A percentile compares a stretch with the other conserved stretches of the same genome.
Evolutionary conservation across 2,329 filamentous ascomycete genomes (phyloP).

Genomic region (Ophiostoma novo-ulmi): DNA sequence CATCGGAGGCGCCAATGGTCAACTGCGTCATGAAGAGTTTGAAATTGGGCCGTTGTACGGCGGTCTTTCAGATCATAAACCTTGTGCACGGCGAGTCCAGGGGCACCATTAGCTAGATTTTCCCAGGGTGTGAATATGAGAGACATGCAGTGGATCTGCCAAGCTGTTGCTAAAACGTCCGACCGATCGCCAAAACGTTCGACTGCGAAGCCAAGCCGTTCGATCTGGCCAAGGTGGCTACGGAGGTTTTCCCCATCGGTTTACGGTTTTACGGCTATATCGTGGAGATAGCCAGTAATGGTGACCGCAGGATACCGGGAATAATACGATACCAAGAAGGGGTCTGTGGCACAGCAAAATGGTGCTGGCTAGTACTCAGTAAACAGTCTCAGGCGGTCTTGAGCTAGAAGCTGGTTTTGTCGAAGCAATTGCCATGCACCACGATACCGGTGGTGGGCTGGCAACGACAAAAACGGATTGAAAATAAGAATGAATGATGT

Average conservation of each 20-base stretch:
- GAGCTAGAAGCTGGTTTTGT: neutral
- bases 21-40: neutral
- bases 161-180: constrained; percentile 10
- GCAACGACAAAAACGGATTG: neutral
- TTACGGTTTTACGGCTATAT: constrained; percentile 10
- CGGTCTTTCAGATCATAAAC: constrained; percentile 2
- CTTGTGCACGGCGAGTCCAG: neutral
- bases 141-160: constrained; percentile 3
- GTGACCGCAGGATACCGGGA: neutral
- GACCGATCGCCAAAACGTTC: constrained; percentile 14
- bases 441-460: too few species aligned
- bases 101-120: neutral
- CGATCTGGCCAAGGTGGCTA: neutral
- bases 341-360: neutral
- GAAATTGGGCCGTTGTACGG: neutral
- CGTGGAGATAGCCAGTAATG: neutral
- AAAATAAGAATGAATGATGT: neutral
- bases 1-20: neutral
- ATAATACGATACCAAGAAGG: neutral
- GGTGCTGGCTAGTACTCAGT: neutral
- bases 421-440: neutral
- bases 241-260: neutral
- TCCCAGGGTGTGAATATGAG: neutral
- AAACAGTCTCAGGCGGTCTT: too few species aligned
- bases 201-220: constrained; percentile 5